Conservation (phyloP, 352 stramenopile genomes). For the Globisporangium irregulare region DNA sequence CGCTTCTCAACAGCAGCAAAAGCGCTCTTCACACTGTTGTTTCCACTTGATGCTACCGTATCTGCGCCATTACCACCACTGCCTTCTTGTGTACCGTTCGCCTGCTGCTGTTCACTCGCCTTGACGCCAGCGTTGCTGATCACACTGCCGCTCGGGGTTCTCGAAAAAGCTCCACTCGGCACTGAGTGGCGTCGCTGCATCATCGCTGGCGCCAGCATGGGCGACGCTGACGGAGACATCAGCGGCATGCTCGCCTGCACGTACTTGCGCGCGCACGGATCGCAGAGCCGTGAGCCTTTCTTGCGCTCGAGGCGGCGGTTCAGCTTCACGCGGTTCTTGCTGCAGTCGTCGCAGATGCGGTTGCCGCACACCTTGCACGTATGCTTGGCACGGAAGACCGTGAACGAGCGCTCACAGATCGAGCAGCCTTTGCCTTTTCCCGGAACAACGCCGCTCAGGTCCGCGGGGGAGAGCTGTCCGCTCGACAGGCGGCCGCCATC, state of each 20-base stretch:
- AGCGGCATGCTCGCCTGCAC: conserved; percentile 34
- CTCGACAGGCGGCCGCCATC: conserved; percentile 5
- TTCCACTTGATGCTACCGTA: background rate
- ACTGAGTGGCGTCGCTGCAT: conserved; percentile 19
- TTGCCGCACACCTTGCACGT: conserved; percentile 70
- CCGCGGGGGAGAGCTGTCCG: conserved; percentile 15
- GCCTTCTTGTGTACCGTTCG: background rate
- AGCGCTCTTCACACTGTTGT: background rate
- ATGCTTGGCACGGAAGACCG: conserved; percentile 77
- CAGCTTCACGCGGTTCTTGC: conserved; percentile 77
- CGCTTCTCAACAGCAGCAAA: background rate
- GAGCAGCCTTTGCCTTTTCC: conserved; percentile 35
- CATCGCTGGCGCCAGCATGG: conserved; percentile 22
- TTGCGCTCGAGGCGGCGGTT: conserved; percentile 63
- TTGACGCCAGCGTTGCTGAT: background rate
- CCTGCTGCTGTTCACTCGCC: background rate
- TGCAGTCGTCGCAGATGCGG: conserved; percentile 83
- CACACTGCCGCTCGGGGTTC: background rate
- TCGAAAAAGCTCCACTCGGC: conserved; percentile 8
- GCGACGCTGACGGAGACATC: conserved; percentile 27
- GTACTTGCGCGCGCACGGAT: conserved; percentile 66
- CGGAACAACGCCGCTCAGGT: background rate
- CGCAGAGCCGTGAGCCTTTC: conserved; percentile 68
- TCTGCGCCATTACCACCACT: background rate
- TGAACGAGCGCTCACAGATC: conserved; percentile 71